Conservation (phyloP, 768 basidiomycete genomes). For the Xerocomellus chrysenteron region DNA sequence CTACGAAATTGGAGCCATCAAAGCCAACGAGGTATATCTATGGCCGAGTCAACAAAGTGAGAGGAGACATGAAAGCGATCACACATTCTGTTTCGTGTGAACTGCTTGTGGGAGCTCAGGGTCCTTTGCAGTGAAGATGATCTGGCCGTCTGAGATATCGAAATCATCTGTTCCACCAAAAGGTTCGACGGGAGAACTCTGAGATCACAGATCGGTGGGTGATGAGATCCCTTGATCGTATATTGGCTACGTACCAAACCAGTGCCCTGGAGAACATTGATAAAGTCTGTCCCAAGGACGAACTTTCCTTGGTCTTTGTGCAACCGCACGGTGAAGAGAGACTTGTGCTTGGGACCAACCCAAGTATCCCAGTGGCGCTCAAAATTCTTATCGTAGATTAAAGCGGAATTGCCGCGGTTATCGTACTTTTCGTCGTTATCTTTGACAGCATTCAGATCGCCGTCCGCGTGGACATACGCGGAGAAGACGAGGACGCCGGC, state of each 20-base stretch:
- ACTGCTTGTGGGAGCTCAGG: conserved; percentile 70
- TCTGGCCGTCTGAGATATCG: conserved; percentile 62
- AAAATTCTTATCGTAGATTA: conserved; percentile 67
- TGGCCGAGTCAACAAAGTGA: background rate
- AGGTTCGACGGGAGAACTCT: conserved; percentile 79
- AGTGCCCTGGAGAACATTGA: conserved; percentile 64
- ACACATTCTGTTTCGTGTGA: conserved; percentile 89
- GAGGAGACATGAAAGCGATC: background rate
- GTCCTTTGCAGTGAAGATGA: conserved; percentile 87
- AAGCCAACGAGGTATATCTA: conserved; percentile 74
- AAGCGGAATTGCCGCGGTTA: conserved; percentile 67
- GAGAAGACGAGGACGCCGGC: conserved; percentile 78
- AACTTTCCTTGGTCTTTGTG: conserved; percentile 48
- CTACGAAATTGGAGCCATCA: conserved; percentile 49
- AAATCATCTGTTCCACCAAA: conserved; percentile 86
- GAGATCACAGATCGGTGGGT: background rate
- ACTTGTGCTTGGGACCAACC: conserved; percentile 66
- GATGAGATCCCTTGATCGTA: background rate
- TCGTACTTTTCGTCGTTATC: conserved; percentile 72
- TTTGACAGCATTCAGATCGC: conserved; percentile 64
- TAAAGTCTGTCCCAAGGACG: conserved; percentile 50
- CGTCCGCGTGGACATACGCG: conserved; percentile 76
- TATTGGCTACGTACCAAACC: conserved; percentile 52
- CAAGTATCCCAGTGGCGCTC: conserved; percentile 83
- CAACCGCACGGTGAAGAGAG: conserved; percentile 71